Evolutionary conservation across 2,329 filamentous ascomycete genomes (phyloP), one percentile per base, ranked within the genome.

Genomic region (Aschersonia sp.): DNA sequence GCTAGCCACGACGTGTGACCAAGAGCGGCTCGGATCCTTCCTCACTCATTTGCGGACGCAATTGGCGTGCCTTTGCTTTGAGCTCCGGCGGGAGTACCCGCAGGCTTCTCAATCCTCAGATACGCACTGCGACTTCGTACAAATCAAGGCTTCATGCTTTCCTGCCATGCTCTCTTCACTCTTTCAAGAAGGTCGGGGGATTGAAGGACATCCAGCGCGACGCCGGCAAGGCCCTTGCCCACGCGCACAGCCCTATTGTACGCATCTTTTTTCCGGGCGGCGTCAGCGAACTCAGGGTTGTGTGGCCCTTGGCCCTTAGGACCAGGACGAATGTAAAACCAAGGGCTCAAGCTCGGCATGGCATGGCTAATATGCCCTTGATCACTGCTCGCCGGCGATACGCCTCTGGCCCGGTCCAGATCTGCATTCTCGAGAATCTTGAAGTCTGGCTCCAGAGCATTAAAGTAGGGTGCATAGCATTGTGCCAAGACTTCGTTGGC

Each of bases 291-390:
- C 0, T 69, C 67, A 0, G 70, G 68, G 7, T 69, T 80, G 50
- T 75, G 75, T 14, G 74, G 74, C 0, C 72, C 70, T 42, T 52
- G 48, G 5, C 50, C 50, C 29, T 32, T 31, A 22, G 50, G 45
- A 1, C 47, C 67, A 5, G 72, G 67, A 30, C 60, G 61, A 48
- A 78, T 75, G 31, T 65, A 63, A 54, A 78, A 79, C 4, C 68
- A 69, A 1, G 68, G 62, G 47, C 66, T 73, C 40, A 80, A 56
- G 47, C 70, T 74, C 40, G 76, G 77, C 64, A 79, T 69, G 2
- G 66, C 71, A 54, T 79, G 71, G 53, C 71, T 77, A 47, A 80
- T 60, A 52, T 80, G 69, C 0, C 76, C 77, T 60, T 78, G 75
- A 55, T 80, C 76, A 0, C 74, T 78, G 52, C 72, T 76, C 5